Evolutionary conservation across 768 basidiomycete species (phyloP).

Genomic region (Leccinum subgranulosum): DNA sequence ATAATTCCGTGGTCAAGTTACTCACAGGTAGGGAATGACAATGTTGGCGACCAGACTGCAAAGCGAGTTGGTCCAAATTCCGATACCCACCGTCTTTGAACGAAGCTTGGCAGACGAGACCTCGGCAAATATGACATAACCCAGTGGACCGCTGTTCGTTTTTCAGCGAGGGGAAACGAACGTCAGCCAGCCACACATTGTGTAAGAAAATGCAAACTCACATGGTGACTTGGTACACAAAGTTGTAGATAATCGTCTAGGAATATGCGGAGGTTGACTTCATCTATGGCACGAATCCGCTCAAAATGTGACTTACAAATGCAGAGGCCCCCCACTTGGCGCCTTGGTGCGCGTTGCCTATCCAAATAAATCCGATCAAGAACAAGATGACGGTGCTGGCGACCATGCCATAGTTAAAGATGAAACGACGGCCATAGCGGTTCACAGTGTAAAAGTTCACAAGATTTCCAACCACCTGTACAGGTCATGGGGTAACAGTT

Average conservation of each 20-base stretch:
- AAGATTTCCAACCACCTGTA: slow-evolving; percentile 25
- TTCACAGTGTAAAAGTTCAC: neutral
- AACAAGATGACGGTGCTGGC: slow-evolving; percentile 20
- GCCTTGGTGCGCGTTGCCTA: slow-evolving; percentile 4
- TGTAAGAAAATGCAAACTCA: neutral
- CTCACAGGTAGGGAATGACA: slow-evolving; percentile 28
- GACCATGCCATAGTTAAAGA: slow-evolving; percentile 13
- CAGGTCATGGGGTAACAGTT: neutral
- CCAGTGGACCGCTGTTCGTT: slow-evolving; percentile 24
- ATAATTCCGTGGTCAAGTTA: neutral
- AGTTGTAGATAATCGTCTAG: slow-evolving; percentile 32
- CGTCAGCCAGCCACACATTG: neutral
- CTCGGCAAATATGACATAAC: slow-evolving; percentile 28
- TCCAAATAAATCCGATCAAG: slow-evolving; percentile 30
- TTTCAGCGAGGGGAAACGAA: neutral
- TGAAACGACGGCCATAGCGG: neutral
- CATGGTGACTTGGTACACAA: slow-evolving; percentile 27
- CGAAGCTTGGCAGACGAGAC: slow-evolving; percentile 30
- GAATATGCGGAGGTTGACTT: neutral
- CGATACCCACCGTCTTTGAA: slow-evolving; percentile 29
- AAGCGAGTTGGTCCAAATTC: slow-evolving; percentile 25
- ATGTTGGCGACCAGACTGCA: slow-evolving; percentile 26
- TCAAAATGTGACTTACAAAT: slow-evolving; percentile 12
- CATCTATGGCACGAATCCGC: neutral
- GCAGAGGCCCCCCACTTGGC: slow-evolving; percentile 23